Conservation (phyloP, 2,329 filamentous ascomycete genomes). For the Epichloe hybrida region DNA sequence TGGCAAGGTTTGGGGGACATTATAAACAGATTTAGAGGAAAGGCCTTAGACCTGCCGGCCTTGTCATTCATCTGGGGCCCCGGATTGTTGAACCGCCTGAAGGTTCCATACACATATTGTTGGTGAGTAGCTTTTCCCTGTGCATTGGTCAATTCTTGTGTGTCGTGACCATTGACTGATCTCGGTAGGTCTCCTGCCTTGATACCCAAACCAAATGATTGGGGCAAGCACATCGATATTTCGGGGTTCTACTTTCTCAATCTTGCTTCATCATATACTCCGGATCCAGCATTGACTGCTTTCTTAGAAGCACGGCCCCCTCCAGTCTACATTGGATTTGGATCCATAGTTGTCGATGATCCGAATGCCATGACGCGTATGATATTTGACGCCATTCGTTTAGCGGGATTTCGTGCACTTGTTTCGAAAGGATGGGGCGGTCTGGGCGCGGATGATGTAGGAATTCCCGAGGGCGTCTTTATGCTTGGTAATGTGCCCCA, state of each 20-base stretch:
- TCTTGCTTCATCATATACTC: conserved; percentile 50
- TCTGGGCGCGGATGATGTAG: conserved; percentile 56
- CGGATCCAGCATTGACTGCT: conserved; percentile 47
- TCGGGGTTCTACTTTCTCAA: conserved; percentile 68
- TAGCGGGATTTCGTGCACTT: conserved; percentile 59
- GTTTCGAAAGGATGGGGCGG: conserved; percentile 86
- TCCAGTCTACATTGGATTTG: conserved; percentile 73
- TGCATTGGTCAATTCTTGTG: not conserved
- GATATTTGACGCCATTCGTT: conserved; percentile 57
- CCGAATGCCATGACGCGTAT: conserved; percentile 55
- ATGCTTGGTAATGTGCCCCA: conserved; percentile 80
- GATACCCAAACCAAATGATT: conserved; percentile 68
- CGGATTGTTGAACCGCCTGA: conserved; percentile 60
- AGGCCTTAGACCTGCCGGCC: conserved; percentile 59
- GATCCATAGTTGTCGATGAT: conserved; percentile 69
- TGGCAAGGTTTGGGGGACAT: conserved; percentile 83
- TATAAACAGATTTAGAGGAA: conserved; percentile 74
- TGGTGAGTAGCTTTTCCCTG: conserved; percentile 37
- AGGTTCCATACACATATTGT: conserved; percentile 79
- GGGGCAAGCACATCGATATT: conserved; percentile 57
- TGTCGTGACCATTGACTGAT: conserved; percentile 2
- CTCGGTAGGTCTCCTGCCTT: conserved; percentile 49
- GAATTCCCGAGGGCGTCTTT: conserved; percentile 62
- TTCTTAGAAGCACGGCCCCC: conserved; percentile 58
- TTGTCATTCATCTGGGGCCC: conserved; percentile 75